Evolutionary conservation across 257 asterid species (phyloP).

Genomic region (Osmanthus fragrans): DNA sequence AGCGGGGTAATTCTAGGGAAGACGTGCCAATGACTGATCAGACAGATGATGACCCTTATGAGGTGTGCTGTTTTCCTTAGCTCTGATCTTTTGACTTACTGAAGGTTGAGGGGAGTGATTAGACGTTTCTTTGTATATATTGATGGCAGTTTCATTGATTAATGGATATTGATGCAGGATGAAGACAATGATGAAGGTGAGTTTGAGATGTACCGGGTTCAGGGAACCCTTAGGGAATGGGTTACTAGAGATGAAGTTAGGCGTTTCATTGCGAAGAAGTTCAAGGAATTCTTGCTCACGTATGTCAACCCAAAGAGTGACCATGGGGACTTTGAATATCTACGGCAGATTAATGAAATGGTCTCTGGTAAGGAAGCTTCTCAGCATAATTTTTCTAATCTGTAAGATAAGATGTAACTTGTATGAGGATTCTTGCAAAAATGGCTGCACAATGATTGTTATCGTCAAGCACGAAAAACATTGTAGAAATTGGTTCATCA

Average conservation of each 20-base stretch:
- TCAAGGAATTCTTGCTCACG: constrained; percentile 85
- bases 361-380: constrained; percentile 66
- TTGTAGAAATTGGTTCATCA: constrained; percentile 3
- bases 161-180: constrained; percentile 48
- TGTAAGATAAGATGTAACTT: background rate
- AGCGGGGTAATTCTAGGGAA: constrained; percentile 63
- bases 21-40: constrained; percentile 89
- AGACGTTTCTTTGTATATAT: background rate
- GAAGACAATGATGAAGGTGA: constrained; percentile 87
- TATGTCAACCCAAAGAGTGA: constrained; percentile 78
- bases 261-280: constrained; percentile 86
- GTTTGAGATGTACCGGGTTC: constrained; percentile 88
- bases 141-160: constrained; percentile 2
- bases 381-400: background rate
- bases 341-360: constrained; percentile 95
- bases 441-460: constrained; percentile 13
- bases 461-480: constrained; percentile 7
- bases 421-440: background rate
- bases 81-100: constrained; percentile 10
- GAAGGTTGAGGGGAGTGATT: background rate
- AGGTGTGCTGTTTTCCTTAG: constrained; percentile 41
- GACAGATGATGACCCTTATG: constrained; percentile 77
- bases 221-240: constrained; percentile 98
- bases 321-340: constrained; percentile 81
- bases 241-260: constrained; percentile 99